Conservation (phyloP, 352 stramenopile species). For the Globisporangium nodosum region DNA sequence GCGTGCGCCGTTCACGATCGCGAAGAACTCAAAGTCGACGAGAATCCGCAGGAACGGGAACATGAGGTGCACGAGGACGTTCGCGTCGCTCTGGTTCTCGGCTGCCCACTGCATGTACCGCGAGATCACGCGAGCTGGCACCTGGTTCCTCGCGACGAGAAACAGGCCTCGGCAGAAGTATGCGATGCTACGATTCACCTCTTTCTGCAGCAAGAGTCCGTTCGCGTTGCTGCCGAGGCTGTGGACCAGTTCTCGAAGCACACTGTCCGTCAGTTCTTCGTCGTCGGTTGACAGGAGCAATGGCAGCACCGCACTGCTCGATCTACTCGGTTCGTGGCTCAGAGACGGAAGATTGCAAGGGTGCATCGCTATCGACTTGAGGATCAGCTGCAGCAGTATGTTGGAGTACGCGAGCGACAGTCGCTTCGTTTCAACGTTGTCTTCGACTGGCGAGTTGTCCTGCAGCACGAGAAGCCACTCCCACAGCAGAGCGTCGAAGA, state of each 20-base stretch:
- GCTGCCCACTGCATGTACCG: constrained; percentile 42
- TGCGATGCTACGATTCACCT: constrained; percentile 59
- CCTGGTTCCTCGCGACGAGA: constrained; percentile 36
- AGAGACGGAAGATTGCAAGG: constrained; percentile 2
- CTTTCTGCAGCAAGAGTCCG: constrained; percentile 49
- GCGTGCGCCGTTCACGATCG: constrained; percentile 42
- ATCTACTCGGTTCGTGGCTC: background rate
- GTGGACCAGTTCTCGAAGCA: constrained; percentile 36
- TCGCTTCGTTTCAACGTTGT: constrained; percentile 36
- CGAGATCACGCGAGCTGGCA: constrained; percentile 36
- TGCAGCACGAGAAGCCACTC: constrained; percentile 54
- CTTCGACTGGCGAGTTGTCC: constrained; percentile 30
- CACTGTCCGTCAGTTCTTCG: constrained; percentile 33
- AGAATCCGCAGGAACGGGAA: constrained; percentile 63
- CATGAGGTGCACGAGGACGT: constrained; percentile 54
- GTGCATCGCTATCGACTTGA: constrained; percentile 63
- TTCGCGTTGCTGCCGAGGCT: constrained; percentile 25
- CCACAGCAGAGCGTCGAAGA: constrained; percentile 36
- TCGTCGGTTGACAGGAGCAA: constrained; percentile 17
- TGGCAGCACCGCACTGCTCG: constrained; percentile 2
- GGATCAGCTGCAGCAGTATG: constrained; percentile 51
- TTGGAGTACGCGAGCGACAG: constrained; percentile 45
- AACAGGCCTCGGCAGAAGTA: constrained; percentile 55
- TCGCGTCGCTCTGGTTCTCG: constrained; percentile 30
- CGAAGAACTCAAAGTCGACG: constrained; percentile 70